A percentile compares a stretch with the other conserved stretches of the same genome.
phyloP scores from a whole-genome alignment of 768 basidiomycete genomes.

The Sutorius australiensis region DNA sequence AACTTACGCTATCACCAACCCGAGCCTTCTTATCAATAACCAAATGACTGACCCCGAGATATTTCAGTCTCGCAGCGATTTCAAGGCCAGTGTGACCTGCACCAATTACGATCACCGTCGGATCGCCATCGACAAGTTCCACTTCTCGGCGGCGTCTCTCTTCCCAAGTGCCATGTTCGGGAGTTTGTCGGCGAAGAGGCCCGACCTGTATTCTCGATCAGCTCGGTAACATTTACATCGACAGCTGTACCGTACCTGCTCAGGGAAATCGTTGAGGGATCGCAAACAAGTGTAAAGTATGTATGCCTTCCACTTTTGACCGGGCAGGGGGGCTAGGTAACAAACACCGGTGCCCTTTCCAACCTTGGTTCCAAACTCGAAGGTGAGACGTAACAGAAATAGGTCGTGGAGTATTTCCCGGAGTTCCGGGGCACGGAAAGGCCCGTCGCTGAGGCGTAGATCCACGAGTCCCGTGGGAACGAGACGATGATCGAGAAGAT shows the following conservation, averaged over 20 bases:
- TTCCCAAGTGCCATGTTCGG: conserved; percentile 56
- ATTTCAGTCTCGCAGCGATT: conserved; percentile 62
- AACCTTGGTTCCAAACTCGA: conserved; percentile 49
- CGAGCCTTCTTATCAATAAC: conserved; percentile 53
- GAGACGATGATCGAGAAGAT: conserved; percentile 40
- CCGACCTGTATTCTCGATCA: conserved; percentile 30
- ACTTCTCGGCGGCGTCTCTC: conserved; percentile 39
- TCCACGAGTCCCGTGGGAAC: conserved; percentile 17
- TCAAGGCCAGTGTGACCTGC: conserved; percentile 67
- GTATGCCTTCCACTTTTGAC: conserved; percentile 55
- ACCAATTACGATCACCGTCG: conserved; percentile 59
- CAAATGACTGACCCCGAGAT: conserved; percentile 50
- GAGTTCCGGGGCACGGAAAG: conserved; percentile 31
- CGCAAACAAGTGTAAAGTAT: conserved; percentile 59
- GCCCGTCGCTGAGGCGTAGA: conserved; percentile 18
- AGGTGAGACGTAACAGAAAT: conserved; percentile 52
- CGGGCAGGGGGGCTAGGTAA: conserved; percentile 46
- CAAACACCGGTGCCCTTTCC: conserved; percentile 52
- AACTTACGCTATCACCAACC: conserved; percentile 44
- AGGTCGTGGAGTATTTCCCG: conserved; percentile 49
- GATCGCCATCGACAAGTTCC: conserved; percentile 47
- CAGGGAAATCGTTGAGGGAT: conserved; percentile 52
- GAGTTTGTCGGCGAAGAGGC: conserved; percentile 36
- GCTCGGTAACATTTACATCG: not conserved
- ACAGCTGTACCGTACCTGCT: conserved; percentile 31